Evolutionary conservation across 176 grass and related monocot species (phyloP).

Genomic region (Eragrostis nindensis): DNA sequence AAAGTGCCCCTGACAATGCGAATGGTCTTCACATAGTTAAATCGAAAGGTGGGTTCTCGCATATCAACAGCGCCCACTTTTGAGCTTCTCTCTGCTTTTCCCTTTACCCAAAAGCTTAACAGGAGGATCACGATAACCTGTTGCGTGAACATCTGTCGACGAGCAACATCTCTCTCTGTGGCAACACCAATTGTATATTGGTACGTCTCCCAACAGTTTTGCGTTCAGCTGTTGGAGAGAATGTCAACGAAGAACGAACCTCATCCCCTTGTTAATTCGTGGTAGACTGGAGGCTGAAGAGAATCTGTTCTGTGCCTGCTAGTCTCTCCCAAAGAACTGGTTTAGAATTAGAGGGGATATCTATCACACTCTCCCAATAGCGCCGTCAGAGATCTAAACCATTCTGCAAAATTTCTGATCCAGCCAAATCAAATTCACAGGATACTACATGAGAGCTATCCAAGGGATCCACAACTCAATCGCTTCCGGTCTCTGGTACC

Average conservation of each 20-base stretch:
- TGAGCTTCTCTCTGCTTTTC: not conserved
- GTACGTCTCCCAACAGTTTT: not conserved
- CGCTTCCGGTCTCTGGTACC: not conserved
- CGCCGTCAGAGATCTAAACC: not conserved
- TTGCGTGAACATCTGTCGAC: not conserved
- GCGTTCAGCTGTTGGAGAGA: not conserved
- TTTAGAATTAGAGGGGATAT: not conserved
- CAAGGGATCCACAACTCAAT: too few species aligned
- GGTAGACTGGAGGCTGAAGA: not conserved
- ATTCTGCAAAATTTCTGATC: too few species aligned
- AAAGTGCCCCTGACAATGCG: too few species aligned
- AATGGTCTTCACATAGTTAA: not conserved
- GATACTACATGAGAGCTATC: too few species aligned
- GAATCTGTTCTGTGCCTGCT: not conserved
- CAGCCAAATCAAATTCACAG: too few species aligned
- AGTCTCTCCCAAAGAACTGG: not conserved
- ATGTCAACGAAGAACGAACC: not conserved
- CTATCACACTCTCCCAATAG: not conserved
- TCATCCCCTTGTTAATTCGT: not conserved
- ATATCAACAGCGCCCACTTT: not conserved
- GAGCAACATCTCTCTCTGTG: not conserved
- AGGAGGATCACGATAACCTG: not conserved
- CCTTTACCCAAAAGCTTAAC: not conserved
- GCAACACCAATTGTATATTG: not conserved
- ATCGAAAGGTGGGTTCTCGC: not conserved